A percentile compares a stretch with the other conserved stretches of the same genome.
Evolutionary conservation across 2,329 filamentous ascomycete genomes (phyloP).

Genomic region (Proliferodiscus dingleyae): DNA sequence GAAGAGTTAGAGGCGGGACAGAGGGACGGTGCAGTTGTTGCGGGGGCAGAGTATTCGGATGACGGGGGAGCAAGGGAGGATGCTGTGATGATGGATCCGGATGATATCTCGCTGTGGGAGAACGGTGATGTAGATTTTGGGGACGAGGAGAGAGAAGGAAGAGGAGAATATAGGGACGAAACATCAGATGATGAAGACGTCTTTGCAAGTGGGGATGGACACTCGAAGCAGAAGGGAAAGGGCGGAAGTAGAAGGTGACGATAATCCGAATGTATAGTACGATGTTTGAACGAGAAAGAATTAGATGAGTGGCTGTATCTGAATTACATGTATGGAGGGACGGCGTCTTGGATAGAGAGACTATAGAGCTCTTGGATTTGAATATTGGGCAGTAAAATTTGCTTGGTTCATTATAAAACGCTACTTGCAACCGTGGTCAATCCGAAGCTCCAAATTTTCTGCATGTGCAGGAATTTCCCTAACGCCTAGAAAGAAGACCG

Average conservation of each 20-base stretch:
- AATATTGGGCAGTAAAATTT: too few relatives aligned
- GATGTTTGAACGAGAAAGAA: neutral
- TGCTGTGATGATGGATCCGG: constrained; percentile 29
- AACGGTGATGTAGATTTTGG: constrained; percentile 16
- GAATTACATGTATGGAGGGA: neutral
- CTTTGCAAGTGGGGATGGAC: constrained; percentile 23
- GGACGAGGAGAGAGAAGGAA: constrained; percentile 7
- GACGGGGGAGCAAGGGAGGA: constrained; percentile 8
- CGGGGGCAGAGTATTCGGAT: constrained; percentile 21
- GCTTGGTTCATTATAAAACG: too few relatives aligned
- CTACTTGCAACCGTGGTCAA: too few relatives aligned
- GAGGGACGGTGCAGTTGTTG: constrained; percentile 7
- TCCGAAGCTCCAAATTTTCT: too few relatives aligned
- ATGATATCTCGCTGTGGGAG: constrained; percentile 33
- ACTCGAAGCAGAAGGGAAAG: constrained; percentile 5
- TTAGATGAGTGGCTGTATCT: neutral
- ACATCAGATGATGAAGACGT: constrained; percentile 28
- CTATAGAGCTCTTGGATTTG: too few relatives aligned
- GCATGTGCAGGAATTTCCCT: too few relatives aligned
- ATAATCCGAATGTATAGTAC: neutral
- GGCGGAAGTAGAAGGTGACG: neutral
- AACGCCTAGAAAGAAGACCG: too few relatives aligned
- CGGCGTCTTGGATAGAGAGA: neutral
- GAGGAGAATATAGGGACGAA: constrained; percentile 28
- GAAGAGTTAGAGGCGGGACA: constrained; percentile 26